Percentiles rank a stretch among this genome's conserved stretches.
phyloP scores from a whole-genome alignment of 2,329 filamentous ascomycete species.

The Aspergillus caelatus region DNA sequence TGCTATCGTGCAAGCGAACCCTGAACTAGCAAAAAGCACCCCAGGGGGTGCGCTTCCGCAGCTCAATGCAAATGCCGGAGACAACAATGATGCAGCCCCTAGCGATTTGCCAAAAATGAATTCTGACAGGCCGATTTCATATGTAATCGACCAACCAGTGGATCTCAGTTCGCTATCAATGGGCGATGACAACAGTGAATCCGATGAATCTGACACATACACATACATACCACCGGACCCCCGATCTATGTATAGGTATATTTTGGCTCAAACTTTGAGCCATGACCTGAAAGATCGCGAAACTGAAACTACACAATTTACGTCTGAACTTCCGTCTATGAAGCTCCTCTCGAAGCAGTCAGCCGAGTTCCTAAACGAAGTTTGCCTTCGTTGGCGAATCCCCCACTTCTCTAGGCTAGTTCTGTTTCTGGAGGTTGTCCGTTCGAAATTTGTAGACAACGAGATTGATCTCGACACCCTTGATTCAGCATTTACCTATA shows the following conservation, averaged over 20 bases:
- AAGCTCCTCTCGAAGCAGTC: constrained; percentile 73
- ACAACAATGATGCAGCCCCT: constrained; percentile 45
- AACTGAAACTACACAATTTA: constrained; percentile 52
- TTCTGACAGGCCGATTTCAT: constrained; percentile 53
- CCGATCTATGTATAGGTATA: constrained; percentile 78
- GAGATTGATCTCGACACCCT: constrained; percentile 80
- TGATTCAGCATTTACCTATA: constrained; percentile 78
- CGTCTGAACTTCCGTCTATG: constrained; percentile 51
- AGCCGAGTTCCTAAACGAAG: constrained; percentile 79
- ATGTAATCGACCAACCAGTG: constrained; percentile 68
- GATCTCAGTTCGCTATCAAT: constrained; percentile 64
- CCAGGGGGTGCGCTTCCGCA: constrained; percentile 62
- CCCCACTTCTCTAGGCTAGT: constrained; percentile 80
- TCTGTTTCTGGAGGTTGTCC: constrained; percentile 79
- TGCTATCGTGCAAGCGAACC: constrained; percentile 82
- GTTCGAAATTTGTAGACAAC: constrained; percentile 81
- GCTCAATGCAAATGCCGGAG: constrained; percentile 50
- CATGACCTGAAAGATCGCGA: constrained; percentile 62
- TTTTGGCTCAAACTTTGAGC: constrained; percentile 74
- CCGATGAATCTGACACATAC: constrained; percentile 63
- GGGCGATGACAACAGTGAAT: constrained; percentile 48
- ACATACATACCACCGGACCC: constrained; percentile 89
- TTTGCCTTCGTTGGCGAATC: constrained; percentile 86
- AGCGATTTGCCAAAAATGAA: constrained; percentile 50
- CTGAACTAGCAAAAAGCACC: constrained; percentile 78